Evolutionary conservation across 1,139 yeast genomes (phyloP).

Genomic region (Blastobotrys apis): DNA sequence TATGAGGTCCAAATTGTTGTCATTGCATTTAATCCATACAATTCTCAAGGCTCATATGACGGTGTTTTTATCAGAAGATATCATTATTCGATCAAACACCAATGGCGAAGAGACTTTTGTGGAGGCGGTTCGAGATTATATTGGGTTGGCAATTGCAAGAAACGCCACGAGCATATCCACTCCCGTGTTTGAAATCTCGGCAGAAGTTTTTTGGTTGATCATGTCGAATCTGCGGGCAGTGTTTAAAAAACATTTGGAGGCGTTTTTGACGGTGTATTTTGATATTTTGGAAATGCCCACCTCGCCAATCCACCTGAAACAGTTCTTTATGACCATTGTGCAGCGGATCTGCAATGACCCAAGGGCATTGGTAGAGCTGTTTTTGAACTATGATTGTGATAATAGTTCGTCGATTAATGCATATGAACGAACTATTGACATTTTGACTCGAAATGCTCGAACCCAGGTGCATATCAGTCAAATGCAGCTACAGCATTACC

Average conservation of each 20-base stretch:
- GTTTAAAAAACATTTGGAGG: conserved; percentile 89
- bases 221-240: conserved; percentile 78
- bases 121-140: conserved; percentile 77
- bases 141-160: conserved; percentile 77
- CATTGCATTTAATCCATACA: conserved; percentile 83
- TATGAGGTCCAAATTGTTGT: conserved; percentile 82
- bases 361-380: conserved; percentile 83
- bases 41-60: conserved; percentile 82
- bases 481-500: conserved; percentile 61
- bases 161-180: conserved; percentile 92
- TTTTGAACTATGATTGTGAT: conserved; percentile 94
- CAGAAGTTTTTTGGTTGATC: conserved; percentile 91
- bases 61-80: conserved; percentile 64
- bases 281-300: conserved; percentile 91
- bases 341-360: conserved; percentile 85
- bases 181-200: conserved; percentile 85
- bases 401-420: conserved; percentile 68
- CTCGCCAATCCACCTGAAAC: conserved; percentile 87
- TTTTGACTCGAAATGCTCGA: conserved; percentile 68
- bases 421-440: conserved; percentile 76
- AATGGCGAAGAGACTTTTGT: conserved; percentile 63
- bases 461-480: conserved; percentile 68
- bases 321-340: conserved; percentile 73
- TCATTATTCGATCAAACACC: conserved; percentile 54
- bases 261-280: conserved; percentile 87